Evolutionary conservation across 768 basidiomycete genomes (phyloP).

Genomic region (Xerocomellus amylosporus): DNA sequence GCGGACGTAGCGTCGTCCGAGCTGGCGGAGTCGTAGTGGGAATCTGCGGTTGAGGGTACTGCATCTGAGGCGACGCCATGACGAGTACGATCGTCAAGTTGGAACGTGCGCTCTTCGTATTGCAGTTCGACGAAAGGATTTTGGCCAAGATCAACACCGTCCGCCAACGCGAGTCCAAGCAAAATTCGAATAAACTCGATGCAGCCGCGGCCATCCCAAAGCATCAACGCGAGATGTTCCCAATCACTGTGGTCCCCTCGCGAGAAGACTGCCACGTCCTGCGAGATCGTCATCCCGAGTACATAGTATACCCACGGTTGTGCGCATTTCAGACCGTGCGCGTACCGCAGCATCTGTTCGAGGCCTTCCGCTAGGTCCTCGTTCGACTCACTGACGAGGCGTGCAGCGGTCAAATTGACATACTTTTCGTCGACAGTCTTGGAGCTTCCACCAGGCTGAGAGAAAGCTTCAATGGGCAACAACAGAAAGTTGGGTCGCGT

Average conservation of each 20-base stretch:
- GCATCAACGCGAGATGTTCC: background rate
- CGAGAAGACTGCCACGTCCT: background rate
- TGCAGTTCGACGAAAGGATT: background rate
- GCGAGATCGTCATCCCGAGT: background rate
- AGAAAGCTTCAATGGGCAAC: constrained; percentile 15
- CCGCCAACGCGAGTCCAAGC: background rate
- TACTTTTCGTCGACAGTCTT: background rate
- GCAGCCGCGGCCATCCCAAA: background rate
- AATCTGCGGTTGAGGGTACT: too few relatives aligned
- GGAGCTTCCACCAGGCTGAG: background rate
- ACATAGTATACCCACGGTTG: constrained; percentile 12
- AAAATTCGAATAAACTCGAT: background rate
- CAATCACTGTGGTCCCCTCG: background rate
- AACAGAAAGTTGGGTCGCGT: constrained; percentile 11
- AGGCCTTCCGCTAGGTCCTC: background rate
- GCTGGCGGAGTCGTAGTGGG: too few relatives aligned
- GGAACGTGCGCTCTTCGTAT: too few relatives aligned
- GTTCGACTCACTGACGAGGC: constrained; percentile 5
- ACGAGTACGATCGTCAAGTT: too few relatives aligned
- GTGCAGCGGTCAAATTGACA: background rate
- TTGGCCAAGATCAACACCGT: background rate
- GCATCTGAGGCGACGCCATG: too few relatives aligned
- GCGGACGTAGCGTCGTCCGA: too few relatives aligned
- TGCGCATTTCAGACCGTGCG: background rate
- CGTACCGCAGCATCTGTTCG: background rate